Evolutionary conservation across 106 monocot genomes (phyloP), one percentile per base, ranked within the genome.

Genomic region (Dendrobium officinale): DNA sequence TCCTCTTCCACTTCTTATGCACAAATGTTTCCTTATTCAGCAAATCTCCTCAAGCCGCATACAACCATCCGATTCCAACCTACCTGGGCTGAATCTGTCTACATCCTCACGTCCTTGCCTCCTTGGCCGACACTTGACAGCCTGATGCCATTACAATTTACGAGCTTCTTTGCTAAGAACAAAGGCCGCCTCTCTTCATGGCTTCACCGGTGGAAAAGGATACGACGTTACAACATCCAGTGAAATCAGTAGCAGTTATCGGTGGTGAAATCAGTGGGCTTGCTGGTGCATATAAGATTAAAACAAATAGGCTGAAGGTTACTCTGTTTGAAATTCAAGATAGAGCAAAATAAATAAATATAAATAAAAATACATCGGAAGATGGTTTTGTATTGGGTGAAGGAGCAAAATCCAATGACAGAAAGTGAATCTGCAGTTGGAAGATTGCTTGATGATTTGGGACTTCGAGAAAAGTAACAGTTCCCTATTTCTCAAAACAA

Each of bases 321-420:
- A 92, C 92, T 51, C 77, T 98, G 67, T 95, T 95, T 85, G 98
- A 98, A 80, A 88, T 92, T 84, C 88, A 91, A 78, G 86, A 83
- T 79, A 89, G 92, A 83, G 86, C 92, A 94, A 89, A 88, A 79
- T 98, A 45, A 89, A 83, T 31, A 29, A 31, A 31, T 31, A 31
- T 1, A 31, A 31, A 31, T 31, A 31, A 31, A 84, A 95, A 89
- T 66, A 79, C 78, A 86, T 91, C 88, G n/a, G 77, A 86, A 55
- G 84, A 88, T 75, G 91, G 98, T 79, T 83, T 95, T 75, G 81
- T 91, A 82, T 98, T 94, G 98, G 98, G 95, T 80, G 92, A 98
- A 88, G 98, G 98, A 47, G 94, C 98, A 79, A 98, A 98, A 94
- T 73, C 92, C 98, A 75, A 95, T 98, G 98, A 92, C 94, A 67